phyloP scores from a whole-genome alignment of 768 basidiomycete genomes.

The Psilocybe cyanescens region DNA sequence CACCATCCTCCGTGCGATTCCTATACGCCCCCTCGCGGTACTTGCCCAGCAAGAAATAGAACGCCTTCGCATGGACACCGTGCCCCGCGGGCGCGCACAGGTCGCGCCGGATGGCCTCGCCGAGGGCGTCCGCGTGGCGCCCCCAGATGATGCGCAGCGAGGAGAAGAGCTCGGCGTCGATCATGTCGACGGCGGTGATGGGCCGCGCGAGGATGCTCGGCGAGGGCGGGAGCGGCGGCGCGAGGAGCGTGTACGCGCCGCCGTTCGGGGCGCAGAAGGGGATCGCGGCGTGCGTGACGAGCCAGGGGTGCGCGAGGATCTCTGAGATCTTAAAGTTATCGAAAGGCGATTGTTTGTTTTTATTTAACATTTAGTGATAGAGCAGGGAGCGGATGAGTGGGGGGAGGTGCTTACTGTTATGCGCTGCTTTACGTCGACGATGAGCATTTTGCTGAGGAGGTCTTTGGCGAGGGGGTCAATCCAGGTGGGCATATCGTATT shows the following conservation, averaged over 20 bases:
- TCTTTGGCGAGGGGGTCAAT: conserved; percentile 87
- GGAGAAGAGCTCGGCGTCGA: conserved; percentile 77
- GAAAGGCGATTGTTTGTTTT: background rate
- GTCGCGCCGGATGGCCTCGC: conserved; percentile 62
- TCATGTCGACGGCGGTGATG: conserved; percentile 65
- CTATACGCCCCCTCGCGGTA: conserved; percentile 64
- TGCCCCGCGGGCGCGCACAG: conserved; percentile 70
- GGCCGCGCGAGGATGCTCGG: conserved; percentile 72
- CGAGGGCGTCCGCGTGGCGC: conserved; percentile 60
- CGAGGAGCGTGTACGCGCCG: conserved; percentile 29
- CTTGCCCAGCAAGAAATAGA: conserved; percentile 82
- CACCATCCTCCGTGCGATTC: conserved; percentile 52
- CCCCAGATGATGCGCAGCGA: conserved; percentile 88
- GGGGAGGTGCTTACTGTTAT: conserved; percentile 68
- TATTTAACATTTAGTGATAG: background rate
- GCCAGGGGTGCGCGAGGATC: conserved; percentile 87
- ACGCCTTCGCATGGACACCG: conserved; percentile 82
- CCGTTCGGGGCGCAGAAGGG: conserved; percentile 37
- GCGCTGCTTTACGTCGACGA: conserved; percentile 78
- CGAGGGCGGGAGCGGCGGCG: conserved; percentile 59
- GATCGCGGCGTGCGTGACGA: conserved; percentile 53
- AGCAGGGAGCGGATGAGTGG: background rate
- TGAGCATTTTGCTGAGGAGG: conserved; percentile 84
- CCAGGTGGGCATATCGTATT: conserved; percentile 81
- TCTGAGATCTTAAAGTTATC: conserved; percentile 93